These are phyloP conservation scores for Globisporangium okanoganense DNA, from an alignment of 352 stramenopile species.

Conservation along the genomic window DNA sequence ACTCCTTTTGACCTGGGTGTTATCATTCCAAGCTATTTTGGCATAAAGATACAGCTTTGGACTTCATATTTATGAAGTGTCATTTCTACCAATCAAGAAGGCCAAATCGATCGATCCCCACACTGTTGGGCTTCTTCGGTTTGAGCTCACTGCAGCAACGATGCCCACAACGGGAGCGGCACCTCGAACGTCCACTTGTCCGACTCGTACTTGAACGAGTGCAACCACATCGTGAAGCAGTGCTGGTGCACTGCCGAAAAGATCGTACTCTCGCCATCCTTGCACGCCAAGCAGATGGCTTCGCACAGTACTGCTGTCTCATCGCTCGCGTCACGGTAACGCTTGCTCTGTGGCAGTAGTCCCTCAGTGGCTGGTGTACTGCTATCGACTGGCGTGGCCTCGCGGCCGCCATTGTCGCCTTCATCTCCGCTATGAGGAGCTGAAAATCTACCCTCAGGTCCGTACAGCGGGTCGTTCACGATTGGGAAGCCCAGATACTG, in stretches of 20 bases:
- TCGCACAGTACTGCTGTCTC: not conserved
- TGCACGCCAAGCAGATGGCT: slow-evolving; percentile 20
- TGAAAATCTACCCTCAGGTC: slow-evolving; percentile 16
- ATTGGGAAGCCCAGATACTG: slow-evolving; percentile 87
- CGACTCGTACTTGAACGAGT: slow-evolving; percentile 50
- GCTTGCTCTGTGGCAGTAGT: not conserved
- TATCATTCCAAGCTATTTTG: no score
- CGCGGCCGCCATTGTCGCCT: not conserved
- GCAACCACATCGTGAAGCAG: slow-evolving; percentile 38
- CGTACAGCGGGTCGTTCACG: slow-evolving; percentile 94
- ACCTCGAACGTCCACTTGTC: slow-evolving; percentile 34
- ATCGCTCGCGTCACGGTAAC: not conserved
- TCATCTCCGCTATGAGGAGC: not conserved
- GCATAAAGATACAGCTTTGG: no score
- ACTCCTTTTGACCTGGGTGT: no score
- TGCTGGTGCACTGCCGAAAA: slow-evolving; percentile 20
- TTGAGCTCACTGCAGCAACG: not conserved
- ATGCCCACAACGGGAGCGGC: slow-evolving; percentile 39
- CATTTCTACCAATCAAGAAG: no score
- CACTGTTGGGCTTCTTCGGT: no score
- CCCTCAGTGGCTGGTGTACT: not conserved
- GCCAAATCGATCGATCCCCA: no score
- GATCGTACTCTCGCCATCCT: slow-evolving; percentile 8
- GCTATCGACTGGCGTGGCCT: not conserved
- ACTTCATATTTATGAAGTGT: no score